Evolutionary conservation across 1,139 yeast genomes (phyloP).

Genomic region (Taiozyma onychis): DNA sequence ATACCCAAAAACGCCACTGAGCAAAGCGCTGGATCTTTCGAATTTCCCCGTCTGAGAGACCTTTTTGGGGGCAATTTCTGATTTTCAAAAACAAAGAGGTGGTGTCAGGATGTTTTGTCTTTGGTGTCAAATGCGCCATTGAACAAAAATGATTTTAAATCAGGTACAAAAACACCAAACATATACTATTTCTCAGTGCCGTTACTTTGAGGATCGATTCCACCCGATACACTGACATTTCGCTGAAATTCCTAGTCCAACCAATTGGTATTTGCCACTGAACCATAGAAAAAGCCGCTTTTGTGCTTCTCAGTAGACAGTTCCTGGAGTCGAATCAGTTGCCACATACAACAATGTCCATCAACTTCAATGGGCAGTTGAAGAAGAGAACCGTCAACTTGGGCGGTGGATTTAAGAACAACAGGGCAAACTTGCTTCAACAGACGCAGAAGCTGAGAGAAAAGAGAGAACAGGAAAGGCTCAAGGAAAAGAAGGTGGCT

Average conservation of each 20-base stretch:
- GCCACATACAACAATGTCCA: constrained; percentile 13
- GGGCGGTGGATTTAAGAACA: constrained; percentile 51
- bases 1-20: background rate
- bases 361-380: constrained; percentile 62
- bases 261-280: background rate
- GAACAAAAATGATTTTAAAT: background rate
- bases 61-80: background rate
- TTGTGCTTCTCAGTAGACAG: background rate
- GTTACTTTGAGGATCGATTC: background rate
- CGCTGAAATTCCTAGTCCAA: too few relatives aligned
- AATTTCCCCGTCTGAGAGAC: background rate
- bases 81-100: background rate
- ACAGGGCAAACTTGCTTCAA: constrained; percentile 42
- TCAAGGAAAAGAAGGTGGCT: constrained; percentile 42
- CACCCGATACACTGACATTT: background rate
- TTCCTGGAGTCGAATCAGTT: background rate
- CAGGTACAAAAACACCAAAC: background rate
- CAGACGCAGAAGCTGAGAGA: constrained; percentile 63
- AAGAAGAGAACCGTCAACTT: constrained; percentile 66
- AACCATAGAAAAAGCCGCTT: background rate
- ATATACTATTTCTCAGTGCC: background rate
- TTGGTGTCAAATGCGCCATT: background rate
- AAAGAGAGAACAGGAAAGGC: constrained; percentile 53
- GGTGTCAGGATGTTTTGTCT: background rate
- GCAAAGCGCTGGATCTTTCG: background rate